Evolutionary conservation across 1,284 basidiomycete species (phyloP).

Genomic region (Entoloma clypeatum): DNA sequence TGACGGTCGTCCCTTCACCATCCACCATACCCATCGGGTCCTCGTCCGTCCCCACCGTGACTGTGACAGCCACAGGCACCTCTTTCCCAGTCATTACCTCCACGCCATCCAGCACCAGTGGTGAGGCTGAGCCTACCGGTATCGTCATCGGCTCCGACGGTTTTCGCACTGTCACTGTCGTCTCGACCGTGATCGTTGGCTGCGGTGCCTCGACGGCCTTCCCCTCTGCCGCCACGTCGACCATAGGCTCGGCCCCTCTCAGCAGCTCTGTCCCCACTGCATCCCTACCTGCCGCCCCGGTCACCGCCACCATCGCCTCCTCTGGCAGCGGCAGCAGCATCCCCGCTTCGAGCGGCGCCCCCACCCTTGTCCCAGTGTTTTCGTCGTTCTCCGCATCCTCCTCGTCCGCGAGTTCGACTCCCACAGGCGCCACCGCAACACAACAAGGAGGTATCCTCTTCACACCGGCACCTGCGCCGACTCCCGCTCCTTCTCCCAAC

Average conservation of each 20-base stretch:
- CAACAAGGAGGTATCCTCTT: constrained; percentile 7
- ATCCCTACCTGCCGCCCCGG: too few species aligned
- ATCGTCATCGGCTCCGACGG: constrained; percentile 25
- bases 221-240: too few species aligned
- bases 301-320: too few species aligned
- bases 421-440: neutral
- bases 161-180: constrained; percentile 29
- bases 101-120: constrained; percentile 10
- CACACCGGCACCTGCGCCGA: constrained; percentile 5
- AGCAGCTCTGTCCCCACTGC: too few species aligned
- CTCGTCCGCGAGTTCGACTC: neutral
- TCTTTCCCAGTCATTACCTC: constrained; percentile 6
- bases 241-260: too few species aligned
- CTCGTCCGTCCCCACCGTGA: constrained; percentile 12
- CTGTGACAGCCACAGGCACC: constrained; percentile 13
- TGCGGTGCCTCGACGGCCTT: constrained; percentile 16
- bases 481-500: constrained; percentile 7
- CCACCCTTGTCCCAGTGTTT: neutral
- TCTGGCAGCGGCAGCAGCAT: too few species aligned
- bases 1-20: constrained; percentile 9
- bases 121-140: constrained; percentile 20
- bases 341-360: neutral
- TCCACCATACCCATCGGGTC: constrained; percentile 8
- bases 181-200: constrained; percentile 25
- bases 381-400: neutral